Conservation (phyloP, 176 grass and related monocot species). For the Paspalum notatum region DNA sequence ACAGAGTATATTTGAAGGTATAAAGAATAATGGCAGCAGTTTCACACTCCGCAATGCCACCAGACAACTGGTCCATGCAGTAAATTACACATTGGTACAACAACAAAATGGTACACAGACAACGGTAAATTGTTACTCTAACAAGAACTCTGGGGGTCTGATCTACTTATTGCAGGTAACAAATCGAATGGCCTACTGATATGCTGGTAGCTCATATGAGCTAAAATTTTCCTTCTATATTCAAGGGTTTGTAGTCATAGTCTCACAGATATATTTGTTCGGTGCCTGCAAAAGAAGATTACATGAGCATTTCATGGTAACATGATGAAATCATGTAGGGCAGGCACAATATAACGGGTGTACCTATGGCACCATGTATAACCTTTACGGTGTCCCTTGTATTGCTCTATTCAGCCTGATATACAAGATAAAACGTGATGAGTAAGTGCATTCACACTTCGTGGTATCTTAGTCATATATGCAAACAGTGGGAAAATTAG, state of each 20-base stretch:
- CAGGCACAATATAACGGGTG: neutral
- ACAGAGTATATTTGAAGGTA: neutral
- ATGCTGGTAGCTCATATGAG: conserved; percentile 33
- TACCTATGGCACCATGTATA: conserved; percentile 46
- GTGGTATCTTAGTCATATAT: neutral
- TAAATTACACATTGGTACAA: conserved; percentile 50
- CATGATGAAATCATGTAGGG: neutral
- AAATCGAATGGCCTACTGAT: conserved; percentile 55
- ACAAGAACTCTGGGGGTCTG: neutral
- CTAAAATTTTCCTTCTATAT: conserved; percentile 50
- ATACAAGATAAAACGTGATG: conserved; percentile 28
- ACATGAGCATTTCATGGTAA: neutral
- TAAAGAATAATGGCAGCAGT: conserved; percentile 40
- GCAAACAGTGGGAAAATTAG: neutral
- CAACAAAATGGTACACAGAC: conserved; percentile 1
- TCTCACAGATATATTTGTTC: conserved; percentile 46
- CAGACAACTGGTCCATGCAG: conserved; percentile 7
- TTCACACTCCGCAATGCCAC: conserved; percentile 27
- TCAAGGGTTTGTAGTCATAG: conserved; percentile 35
- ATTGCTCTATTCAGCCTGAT: conserved; percentile 48
- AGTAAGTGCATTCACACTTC: neutral
- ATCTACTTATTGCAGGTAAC: conserved; percentile 53
- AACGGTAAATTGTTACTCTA: neutral
- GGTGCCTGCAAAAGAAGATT: conserved; percentile 39
- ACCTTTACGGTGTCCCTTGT: conserved; percentile 27